Conservation (phyloP, 805 yeast genomes). For the Myxozyma monticola region DNA sequence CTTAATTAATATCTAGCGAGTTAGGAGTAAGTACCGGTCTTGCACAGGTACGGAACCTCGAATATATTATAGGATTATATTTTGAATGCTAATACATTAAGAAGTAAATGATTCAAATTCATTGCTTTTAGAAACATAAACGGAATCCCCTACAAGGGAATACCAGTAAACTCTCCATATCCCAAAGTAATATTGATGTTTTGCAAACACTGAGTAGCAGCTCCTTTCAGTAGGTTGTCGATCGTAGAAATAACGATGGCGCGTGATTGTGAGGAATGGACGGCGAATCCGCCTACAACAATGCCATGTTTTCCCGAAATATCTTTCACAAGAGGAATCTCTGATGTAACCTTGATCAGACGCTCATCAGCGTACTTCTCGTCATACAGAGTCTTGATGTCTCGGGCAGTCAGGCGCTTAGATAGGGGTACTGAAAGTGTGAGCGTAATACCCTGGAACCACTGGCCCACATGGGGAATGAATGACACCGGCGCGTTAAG, state of each 20-base stretch:
- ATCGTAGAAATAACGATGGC: slow-evolving; percentile 94
- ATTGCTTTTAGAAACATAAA: neutral
- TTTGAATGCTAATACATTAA: neutral
- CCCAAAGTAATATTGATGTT: slow-evolving; percentile 88
- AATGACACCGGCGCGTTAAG: slow-evolving; percentile 81
- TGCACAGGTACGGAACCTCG: neutral
- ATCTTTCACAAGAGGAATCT: slow-evolving; percentile 89
- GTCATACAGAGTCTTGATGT: slow-evolving; percentile 79
- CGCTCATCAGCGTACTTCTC: slow-evolving; percentile 86
- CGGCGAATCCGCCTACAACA: slow-evolving; percentile 91
- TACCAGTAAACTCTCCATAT: slow-evolving; percentile 93
- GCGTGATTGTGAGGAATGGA: slow-evolving; percentile 82
- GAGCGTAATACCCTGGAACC: slow-evolving; percentile 98
- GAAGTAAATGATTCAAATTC: too few relatives aligned
- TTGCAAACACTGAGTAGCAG: slow-evolving; percentile 97
- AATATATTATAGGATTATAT: too few relatives aligned
- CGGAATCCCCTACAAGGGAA: slow-evolving; percentile 53
- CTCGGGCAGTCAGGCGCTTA: slow-evolving; percentile 69
- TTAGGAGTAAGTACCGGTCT: neutral
- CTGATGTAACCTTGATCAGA: slow-evolving; percentile 81
- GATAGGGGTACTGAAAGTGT: slow-evolving; percentile 84
- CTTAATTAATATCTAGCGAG: neutral
- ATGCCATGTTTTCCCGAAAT: slow-evolving; percentile 94
- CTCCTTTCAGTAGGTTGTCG: slow-evolving; percentile 95
- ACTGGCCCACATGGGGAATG: slow-evolving; percentile 91